Percentiles rank a stretch among this genome's conserved stretches.
Conservation (phyloP, 2,329 filamentous ascomycete genomes). For the Fusarium sp. region DNA sequence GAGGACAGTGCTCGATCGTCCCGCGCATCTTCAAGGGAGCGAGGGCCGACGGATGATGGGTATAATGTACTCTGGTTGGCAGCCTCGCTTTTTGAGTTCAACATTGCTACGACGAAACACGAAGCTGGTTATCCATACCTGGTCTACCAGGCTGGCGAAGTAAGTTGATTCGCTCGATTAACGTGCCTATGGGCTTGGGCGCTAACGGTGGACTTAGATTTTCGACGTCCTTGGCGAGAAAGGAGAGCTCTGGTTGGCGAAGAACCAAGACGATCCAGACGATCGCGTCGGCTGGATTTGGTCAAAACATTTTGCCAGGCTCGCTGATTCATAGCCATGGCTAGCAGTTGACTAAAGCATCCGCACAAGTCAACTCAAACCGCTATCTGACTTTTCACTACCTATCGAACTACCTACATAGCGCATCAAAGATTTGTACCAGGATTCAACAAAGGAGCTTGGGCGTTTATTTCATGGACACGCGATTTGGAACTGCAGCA, state of each 20-base stretch:
- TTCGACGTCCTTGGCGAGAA: slow-evolving; percentile 96
- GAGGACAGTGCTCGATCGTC: slow-evolving; percentile 68
- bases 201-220: slow-evolving; percentile 63
- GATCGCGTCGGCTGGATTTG: slow-evolving; percentile 95
- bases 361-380: slow-evolving; percentile 28
- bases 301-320: slow-evolving; percentile 94
- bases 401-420: slow-evolving; percentile 36
- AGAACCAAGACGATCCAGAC: slow-evolving; percentile 91
- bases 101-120: slow-evolving; percentile 90
- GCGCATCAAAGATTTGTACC: slow-evolving; percentile 47
- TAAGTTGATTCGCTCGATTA: slow-evolving; percentile 55
- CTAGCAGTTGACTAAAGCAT: slow-evolving; percentile 23
- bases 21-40: slow-evolving; percentile 71
- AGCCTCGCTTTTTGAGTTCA: slow-evolving; percentile 95
- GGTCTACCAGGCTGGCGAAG: slow-evolving; percentile 94
- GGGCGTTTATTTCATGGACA: slow-evolving; percentile 46
- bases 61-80: slow-evolving; percentile 89
- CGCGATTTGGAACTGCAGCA: slow-evolving; percentile 38
- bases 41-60: slow-evolving; percentile 65
- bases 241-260: slow-evolving; percentile 96
- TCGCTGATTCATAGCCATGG: slow-evolving; percentile 63
- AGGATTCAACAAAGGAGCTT: slow-evolving; percentile 41
- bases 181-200: not conserved
- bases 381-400: slow-evolving; percentile 27
- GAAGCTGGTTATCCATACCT: slow-evolving; percentile 97